phyloP scores from a whole-genome alignment of 2,329 filamentous ascomycete species.

The Geosmithia morbida region DNA sequence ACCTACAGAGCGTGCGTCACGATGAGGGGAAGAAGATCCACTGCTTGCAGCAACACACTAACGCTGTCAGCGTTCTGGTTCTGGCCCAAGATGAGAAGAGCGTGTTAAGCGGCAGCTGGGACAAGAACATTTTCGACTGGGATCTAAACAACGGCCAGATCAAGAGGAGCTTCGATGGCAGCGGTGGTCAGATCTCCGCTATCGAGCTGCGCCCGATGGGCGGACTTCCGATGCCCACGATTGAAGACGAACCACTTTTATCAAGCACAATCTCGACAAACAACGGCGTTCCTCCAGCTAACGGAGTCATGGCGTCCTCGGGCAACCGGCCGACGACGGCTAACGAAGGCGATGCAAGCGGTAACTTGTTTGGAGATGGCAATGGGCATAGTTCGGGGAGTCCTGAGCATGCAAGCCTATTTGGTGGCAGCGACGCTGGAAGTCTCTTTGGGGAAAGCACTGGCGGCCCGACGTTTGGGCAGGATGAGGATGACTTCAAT shows the following conservation, averaged over 20 bases:
- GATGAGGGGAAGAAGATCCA: constrained; percentile 86
- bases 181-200: constrained; percentile 70
- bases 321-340: background rate
- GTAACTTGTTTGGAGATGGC: constrained; percentile 12
- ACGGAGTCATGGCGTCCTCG: constrained; percentile 25
- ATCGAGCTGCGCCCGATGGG: constrained; percentile 74
- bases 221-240: constrained; percentile 59
- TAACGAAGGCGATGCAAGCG: background rate
- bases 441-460: constrained; percentile 75
- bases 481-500: constrained; percentile 76
- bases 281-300: constrained; percentile 45
- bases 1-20: constrained; percentile 83
- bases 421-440: constrained; percentile 64
- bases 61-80: constrained; percentile 77
- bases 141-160: constrained; percentile 77
- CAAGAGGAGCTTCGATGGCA: constrained; percentile 62
- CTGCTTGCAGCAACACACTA: constrained; percentile 69
- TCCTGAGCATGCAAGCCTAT: constrained; percentile 66
- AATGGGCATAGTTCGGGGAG: constrained; percentile 46
- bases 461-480: constrained; percentile 50
- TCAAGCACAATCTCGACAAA: constrained; percentile 68
- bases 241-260: constrained; percentile 42
- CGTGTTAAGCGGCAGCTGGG: constrained; percentile 88
- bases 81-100: constrained; percentile 75
- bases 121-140: constrained; percentile 90